Evolutionary conservation across 495 filamentous ascomycete genomes (phyloP).

Genomic region (Letharia lupina): DNA sequence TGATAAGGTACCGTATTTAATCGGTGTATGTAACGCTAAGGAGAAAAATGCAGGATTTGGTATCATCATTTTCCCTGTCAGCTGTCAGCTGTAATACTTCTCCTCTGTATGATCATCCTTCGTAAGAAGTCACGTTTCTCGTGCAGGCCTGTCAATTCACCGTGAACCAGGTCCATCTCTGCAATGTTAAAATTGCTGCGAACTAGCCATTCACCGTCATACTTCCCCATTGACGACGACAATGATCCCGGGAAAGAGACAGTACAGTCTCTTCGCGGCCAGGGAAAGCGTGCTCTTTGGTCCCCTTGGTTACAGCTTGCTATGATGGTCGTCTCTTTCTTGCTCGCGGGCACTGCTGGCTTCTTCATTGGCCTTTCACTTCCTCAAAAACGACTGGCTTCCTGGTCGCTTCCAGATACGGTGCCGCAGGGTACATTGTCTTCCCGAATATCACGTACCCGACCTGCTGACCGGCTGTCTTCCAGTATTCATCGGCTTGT

Average conservation of each 20-base stretch:
- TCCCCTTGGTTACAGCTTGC: not conserved
- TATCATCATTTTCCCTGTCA: not conserved
- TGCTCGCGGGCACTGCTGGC: not conserved
- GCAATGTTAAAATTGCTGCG: not conserved
- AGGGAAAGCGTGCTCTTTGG: not conserved
- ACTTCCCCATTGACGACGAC: not conserved
- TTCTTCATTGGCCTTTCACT: not conserved
- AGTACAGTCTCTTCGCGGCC: not conserved
- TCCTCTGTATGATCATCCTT: not conserved
- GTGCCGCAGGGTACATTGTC: not conserved
- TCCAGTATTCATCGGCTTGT: not conserved
- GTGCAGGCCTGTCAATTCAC: not conserved
- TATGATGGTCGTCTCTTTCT: not conserved
- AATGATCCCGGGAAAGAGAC: not conserved
- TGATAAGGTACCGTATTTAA: not conserved
- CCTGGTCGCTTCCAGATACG: not conserved
- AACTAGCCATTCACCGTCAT: not conserved
- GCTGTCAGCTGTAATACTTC: not conserved
- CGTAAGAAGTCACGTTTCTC: not conserved
- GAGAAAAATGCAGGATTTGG: not conserved
- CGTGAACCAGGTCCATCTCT: not conserved
- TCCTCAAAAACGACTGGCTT: not conserved
- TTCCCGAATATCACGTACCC: not conserved
- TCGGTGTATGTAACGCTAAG: not conserved
- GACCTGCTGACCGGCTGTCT: not conserved